These are phyloP conservation scores for Barnettozyma siamensis DNA, from an alignment of 805 yeast species.

Conservation along the genomic window DNA sequence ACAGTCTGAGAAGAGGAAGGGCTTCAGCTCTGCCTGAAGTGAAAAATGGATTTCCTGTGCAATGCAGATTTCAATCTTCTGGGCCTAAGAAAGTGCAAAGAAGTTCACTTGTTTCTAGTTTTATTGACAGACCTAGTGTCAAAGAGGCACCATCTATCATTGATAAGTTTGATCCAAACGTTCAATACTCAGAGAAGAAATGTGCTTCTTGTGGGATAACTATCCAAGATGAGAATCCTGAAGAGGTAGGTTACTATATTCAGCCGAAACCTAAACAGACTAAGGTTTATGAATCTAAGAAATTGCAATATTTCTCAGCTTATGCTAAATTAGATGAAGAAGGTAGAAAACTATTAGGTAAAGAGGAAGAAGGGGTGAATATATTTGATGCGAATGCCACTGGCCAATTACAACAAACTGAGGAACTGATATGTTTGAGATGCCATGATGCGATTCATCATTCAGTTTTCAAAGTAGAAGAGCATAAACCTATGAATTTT, in stretches of 20 bases:
- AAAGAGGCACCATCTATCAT: neutral
- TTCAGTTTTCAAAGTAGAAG: constrained; percentile 32
- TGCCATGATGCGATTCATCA: constrained; percentile 49
- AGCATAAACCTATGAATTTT: constrained; percentile 29
- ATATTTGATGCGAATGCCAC: neutral
- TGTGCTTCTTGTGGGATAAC: constrained; percentile 57
- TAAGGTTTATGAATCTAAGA: constrained; percentile 11
- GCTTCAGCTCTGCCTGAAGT: neutral
- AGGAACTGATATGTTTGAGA: constrained; percentile 39
- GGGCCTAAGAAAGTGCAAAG: neutral
- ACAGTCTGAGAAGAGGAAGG: neutral
- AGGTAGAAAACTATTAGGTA: constrained; percentile 15
- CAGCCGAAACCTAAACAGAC: constrained; percentile 20
- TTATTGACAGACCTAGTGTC: constrained; percentile 1
- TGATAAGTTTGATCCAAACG: constrained; percentile 7
- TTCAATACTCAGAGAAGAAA: constrained; percentile 7
- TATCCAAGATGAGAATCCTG: constrained; percentile 37
- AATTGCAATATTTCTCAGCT: constrained; percentile 16
- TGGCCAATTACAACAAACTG: constrained; percentile 1
- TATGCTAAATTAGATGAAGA: constrained; percentile 21
- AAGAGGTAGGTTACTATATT: constrained; percentile 39
- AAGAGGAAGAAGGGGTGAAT: neutral
- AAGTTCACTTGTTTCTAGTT: constrained; percentile 2
- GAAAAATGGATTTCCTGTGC: neutral
- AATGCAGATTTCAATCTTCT: neutral